Evolutionary conservation across 2,329 filamentous ascomycete species (phyloP).

Genomic region (Zalaria sp.): DNA sequence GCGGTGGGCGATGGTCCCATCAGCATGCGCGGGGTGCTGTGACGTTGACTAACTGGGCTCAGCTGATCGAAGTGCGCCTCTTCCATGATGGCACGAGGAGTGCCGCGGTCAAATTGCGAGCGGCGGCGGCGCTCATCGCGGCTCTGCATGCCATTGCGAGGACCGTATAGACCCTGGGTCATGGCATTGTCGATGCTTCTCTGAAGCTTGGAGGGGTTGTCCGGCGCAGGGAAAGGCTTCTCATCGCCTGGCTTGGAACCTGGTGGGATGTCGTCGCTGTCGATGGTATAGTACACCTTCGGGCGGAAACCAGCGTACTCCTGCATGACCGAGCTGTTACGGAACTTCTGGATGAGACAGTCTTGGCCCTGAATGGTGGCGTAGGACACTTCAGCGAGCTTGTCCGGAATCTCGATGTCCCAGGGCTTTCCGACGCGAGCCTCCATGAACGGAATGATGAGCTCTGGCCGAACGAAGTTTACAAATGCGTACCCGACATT

Average conservation of each 20-base stretch:
- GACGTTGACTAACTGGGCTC: too few species aligned
- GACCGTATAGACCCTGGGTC: conserved; percentile 74
- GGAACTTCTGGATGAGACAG: conserved; percentile 84
- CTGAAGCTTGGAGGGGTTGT: conserved; percentile 80
- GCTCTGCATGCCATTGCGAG: conserved; percentile 58
- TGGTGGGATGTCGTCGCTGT: conserved; percentile 26
- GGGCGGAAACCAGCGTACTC: conserved; percentile 71
- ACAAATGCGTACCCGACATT: conserved; percentile 97
- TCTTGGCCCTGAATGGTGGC: conserved; percentile 94
- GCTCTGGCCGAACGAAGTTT: conserved; percentile 70
- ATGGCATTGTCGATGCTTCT: conserved; percentile 78
- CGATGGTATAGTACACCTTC: conserved; percentile 52
- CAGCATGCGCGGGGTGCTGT: too few species aligned
- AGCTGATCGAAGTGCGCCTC: conserved; percentile 7
- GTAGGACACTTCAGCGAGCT: conserved; percentile 82
- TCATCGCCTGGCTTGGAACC: conserved; percentile 45
- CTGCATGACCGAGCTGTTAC: conserved; percentile 92
- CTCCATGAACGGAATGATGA: conserved; percentile 45
- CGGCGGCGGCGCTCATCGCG: conserved; percentile 60
- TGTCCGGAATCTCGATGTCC: conserved; percentile 72
- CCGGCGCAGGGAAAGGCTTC: conserved; percentile 60
- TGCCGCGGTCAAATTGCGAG: conserved; percentile 72
- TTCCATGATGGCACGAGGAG: conserved; percentile 28
- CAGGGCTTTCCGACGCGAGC: conserved; percentile 25
- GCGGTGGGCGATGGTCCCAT: too few species aligned